phyloP scores from a whole-genome alignment of 495 filamentous ascomycete genomes.

The Ramalina peruviana region DNA sequence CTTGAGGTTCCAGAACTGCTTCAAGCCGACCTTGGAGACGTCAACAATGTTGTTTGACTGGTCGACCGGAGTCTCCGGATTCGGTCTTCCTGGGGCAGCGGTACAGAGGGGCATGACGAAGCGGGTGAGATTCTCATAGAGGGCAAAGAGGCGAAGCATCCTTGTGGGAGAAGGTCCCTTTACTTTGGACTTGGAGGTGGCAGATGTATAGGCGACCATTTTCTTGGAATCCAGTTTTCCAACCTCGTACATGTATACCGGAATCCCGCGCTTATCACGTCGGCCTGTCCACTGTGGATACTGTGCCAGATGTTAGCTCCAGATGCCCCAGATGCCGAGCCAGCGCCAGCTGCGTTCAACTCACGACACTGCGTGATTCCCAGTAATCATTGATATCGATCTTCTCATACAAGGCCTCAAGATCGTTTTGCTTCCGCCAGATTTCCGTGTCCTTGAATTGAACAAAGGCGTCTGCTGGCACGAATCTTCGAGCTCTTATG shows the following conservation, averaged over 20 bases:
- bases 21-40: slow-evolving; percentile 66
- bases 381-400: slow-evolving; percentile 76
- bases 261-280: slow-evolving; percentile 75
- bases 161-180: slow-evolving; percentile 45
- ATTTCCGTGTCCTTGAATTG: slow-evolving; percentile 85
- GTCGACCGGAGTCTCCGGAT: slow-evolving; percentile 64
- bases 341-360: slow-evolving; percentile 12
- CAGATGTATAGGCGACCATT: slow-evolving; percentile 53
- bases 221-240: slow-evolving; percentile 66
- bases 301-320: slow-evolving; percentile 26
- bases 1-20: slow-evolving; percentile 90
- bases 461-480: slow-evolving; percentile 39
- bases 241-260: slow-evolving; percentile 80
- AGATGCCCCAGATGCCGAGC: no score
- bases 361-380: slow-evolving; percentile 57
- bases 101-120: slow-evolving; percentile 78
- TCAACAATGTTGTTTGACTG: slow-evolving; percentile 84
- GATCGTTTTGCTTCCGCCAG: slow-evolving; percentile 67
- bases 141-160: slow-evolving; percentile 65
- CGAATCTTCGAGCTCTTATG: slow-evolving; percentile 15
- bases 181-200: slow-evolving; percentile 38
- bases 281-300: slow-evolving; percentile 91
- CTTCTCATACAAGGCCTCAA: slow-evolving; percentile 59
- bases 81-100: slow-evolving; percentile 48
- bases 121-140: slow-evolving; percentile 80